Evolutionary conservation across 768 basidiomycete species (phyloP).

Genomic region (Epithele typhae): DNA sequence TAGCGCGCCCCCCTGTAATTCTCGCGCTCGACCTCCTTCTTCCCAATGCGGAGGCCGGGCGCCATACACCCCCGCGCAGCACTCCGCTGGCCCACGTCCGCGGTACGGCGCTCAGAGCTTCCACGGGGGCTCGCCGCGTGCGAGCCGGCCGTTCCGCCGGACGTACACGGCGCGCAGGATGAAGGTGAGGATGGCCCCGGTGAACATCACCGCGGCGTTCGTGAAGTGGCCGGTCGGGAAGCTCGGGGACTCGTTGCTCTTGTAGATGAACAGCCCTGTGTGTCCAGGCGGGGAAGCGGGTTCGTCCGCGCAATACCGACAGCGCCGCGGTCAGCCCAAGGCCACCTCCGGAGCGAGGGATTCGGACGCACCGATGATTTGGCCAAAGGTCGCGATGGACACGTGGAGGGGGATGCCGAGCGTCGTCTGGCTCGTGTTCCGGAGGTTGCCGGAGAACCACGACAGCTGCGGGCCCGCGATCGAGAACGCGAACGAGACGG

Average conservation of each 20-base stretch:
- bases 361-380: conserved; percentile 29
- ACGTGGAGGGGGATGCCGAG: conserved; percentile 31
- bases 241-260: conserved; percentile 26
- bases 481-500: conserved; percentile 29
- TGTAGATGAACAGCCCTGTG: conserved; percentile 26
- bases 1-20: too few relatives aligned
- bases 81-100: neutral
- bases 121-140: conserved; percentile 17
- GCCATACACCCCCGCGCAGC: too few relatives aligned
- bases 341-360: too few relatives aligned
- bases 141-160: conserved; percentile 15
- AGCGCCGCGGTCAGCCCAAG: too few relatives aligned
- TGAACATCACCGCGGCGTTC: conserved; percentile 29
- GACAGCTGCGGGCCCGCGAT: conserved; percentile 31
- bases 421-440: conserved; percentile 26
- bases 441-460: conserved; percentile 33
- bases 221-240: conserved; percentile 35
- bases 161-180: conserved; percentile 17
- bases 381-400: conserved; percentile 31
- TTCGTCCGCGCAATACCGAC: too few relatives aligned
- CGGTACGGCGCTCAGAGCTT: conserved; percentile 2
- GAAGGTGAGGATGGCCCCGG: conserved; percentile 14
- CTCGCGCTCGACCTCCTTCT: too few relatives aligned
- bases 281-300: neutral
- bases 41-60: too few relatives aligned